Conservation (phyloP, 345 rosid genomes). For the Gossypium mustelinum region DNA sequence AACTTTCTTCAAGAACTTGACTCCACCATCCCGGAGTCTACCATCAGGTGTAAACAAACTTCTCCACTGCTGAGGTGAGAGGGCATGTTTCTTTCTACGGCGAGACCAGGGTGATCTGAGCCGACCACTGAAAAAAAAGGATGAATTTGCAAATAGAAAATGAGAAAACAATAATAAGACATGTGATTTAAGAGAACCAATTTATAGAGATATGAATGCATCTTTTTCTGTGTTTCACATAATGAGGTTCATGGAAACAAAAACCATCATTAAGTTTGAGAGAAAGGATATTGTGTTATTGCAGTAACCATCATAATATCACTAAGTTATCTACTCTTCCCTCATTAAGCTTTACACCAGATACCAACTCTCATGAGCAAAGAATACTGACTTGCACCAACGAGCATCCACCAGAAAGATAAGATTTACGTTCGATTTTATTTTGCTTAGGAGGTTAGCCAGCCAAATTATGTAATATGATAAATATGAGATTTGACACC, state of each 20-base stretch:
- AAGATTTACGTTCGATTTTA: neutral
- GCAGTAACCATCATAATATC: neutral
- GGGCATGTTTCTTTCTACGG: constrained; percentile 63
- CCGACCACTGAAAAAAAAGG: constrained; percentile 44
- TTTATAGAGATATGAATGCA: neutral
- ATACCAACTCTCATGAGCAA: neutral
- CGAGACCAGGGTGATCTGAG: constrained; percentile 92
- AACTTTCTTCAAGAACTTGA: constrained; percentile 78
- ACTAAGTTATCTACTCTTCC: neutral
- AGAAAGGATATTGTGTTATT: neutral
- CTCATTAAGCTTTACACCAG: neutral
- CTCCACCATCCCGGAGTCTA: constrained; percentile 69
- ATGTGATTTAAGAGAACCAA: neutral
- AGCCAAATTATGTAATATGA: neutral
- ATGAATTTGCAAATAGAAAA: constrained; percentile 1
- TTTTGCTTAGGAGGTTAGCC: neutral
- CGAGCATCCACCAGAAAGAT: neutral
- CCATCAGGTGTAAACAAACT: constrained; percentile 67
- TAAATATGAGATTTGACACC: neutral
- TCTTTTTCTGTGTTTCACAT: neutral
- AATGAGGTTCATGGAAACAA: neutral
- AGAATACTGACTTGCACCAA: neutral
- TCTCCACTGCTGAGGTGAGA: constrained; percentile 72
- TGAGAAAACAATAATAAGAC: neutral
- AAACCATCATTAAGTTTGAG: neutral